Conservation (phyloP, 768 basidiomycete genomes). For the Lentinula guzmanii region DNA sequence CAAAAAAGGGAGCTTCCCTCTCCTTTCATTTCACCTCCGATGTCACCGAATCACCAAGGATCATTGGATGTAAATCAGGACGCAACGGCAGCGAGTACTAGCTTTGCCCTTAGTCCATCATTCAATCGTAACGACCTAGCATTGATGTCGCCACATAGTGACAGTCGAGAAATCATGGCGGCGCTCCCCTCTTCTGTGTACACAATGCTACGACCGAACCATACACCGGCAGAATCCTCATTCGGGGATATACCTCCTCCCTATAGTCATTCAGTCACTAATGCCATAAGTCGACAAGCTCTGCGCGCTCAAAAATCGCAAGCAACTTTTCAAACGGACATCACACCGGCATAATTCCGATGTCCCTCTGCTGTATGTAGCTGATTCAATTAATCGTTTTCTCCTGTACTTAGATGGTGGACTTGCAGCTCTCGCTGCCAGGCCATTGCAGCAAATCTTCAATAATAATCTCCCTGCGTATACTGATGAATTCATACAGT, state of each 20-base stretch:
- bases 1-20: not conserved
- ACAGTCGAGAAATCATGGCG: not conserved
- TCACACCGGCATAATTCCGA: not conserved
- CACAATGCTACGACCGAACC: not conserved
- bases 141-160: not conserved
- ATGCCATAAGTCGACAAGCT: not conserved
- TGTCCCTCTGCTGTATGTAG: not conserved
- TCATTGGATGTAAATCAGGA: not conserved
- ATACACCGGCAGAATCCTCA: not conserved
- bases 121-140: not conserved
- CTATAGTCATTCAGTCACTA: not conserved
- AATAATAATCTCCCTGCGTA: no score
- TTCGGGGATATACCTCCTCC: not conserved
- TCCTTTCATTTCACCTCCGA: not conserved
- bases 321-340: not conserved
- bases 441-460: no score
- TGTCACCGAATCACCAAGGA: not conserved
- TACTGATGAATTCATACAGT: no score
- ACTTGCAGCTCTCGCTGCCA: no score
- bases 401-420: no score
- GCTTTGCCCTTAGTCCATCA: not conserved
- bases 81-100: not conserved
- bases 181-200: not conserved
- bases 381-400: no score
- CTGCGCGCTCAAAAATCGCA: not conserved